Conservation (phyloP, 2,329 filamentous ascomycete genomes). For the Nemania sp. region DNA sequence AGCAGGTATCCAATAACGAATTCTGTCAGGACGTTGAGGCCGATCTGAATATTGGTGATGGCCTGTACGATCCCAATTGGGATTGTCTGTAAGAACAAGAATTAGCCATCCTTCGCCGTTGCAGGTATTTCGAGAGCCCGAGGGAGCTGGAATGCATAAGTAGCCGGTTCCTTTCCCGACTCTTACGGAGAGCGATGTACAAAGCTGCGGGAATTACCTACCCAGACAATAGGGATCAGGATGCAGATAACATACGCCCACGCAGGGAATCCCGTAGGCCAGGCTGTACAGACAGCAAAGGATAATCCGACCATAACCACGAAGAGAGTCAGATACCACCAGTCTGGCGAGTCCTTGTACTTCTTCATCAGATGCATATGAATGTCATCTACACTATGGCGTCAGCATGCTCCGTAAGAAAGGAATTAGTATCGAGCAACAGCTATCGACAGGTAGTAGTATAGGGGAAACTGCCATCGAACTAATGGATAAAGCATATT, state of each 20-base stretch:
- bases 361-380: slow-evolving; percentile 73
- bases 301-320: slow-evolving; percentile 66
- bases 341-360: slow-evolving; percentile 69
- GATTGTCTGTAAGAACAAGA: slow-evolving; percentile 15
- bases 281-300: slow-evolving; percentile 65
- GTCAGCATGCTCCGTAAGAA: slow-evolving; percentile 13
- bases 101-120: background rate
- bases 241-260: slow-evolving; percentile 70
- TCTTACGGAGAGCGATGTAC: background rate
- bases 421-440: background rate
- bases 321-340: slow-evolving; percentile 68
- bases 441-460: background rate
- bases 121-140: background rate
- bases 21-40: slow-evolving; percentile 76
- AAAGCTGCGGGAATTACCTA: slow-evolving; percentile 2
- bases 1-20: slow-evolving; percentile 80
- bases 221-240: slow-evolving; percentile 67
- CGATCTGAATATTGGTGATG: slow-evolving; percentile 72
- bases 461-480: background rate
- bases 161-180: background rate
- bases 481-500: background rate
- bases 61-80: slow-evolving; percentile 68
- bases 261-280: slow-evolving; percentile 68
- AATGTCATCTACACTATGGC: slow-evolving; percentile 53
- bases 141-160: background rate